Base-by-base conservation (phyloP, 1,284 basidiomycete genomes). In the Acaromyces ingoldii region DNA sequence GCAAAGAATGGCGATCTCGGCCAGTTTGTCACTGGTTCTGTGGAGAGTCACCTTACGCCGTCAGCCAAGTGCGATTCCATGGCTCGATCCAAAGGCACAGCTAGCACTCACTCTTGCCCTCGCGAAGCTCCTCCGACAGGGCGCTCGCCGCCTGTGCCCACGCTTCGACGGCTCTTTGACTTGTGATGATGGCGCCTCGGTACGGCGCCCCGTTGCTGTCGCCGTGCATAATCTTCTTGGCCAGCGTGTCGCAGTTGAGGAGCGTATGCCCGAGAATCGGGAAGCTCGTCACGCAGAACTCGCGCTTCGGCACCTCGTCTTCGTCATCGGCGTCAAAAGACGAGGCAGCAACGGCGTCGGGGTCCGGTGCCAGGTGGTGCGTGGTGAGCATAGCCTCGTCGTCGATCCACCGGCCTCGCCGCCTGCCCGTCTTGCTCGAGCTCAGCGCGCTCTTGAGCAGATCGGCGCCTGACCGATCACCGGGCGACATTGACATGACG, bases 1-100 rank as follows among this genome's bases (percentile, higher is more conserved):
- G 64, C 66, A 47, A 71, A 74, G 62, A 70, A 68, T 15, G 70
- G 70, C 55, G 13, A 64, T 62, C 28, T 60, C 54, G 25, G 53
- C 57, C 57, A 65, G 67, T 2, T 63, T 62, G 34, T 70, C 59
- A 15, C 63, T 60, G 15, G 69, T 64, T 11, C 67, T 38, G 37
- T 69, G 62, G 24, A n/a, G n/a, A n/a, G n/a, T n/a, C n/a, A n/a
- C n/a, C n/a, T n/a, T n/a, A n/a, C n/a, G n/a, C n/a, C n/a, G n/a
- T n/a, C n/a, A n/a, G n/a, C 13, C 15, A 26, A 11, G 36, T 10
- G 41, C 41, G 25, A 19, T 43, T 9, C 15, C 41, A 9, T 43
- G n/a, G 19, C 19, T 15, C 25, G 25, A 22, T 11, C n/a, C n/a
- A n/a, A n/a, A n/a, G n/a, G n/a, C n/a, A 22, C n/a, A 19, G 4